Evolutionary conservation across 2,329 filamentous ascomycete species (phyloP), one percentile per base, ranked within the genome.

Genomic region (Trichoderma asperellum): DNA sequence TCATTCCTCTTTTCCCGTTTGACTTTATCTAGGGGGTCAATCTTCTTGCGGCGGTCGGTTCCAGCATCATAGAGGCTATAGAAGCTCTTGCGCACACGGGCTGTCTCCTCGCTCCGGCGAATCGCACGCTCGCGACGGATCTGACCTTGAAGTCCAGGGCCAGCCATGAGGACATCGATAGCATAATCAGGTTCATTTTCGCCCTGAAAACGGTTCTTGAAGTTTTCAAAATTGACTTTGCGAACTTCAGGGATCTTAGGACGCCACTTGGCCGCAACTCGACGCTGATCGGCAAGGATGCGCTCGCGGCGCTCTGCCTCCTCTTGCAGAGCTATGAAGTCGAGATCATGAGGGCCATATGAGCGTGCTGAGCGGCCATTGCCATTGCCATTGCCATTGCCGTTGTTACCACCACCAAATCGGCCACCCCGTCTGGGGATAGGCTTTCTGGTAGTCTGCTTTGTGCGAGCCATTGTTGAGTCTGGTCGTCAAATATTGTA

Each of bases 181-280:
- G 79, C 79, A 68, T 81, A 79, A n/a, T 79, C 76, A 29, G 74
- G 77, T 70, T 81, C 75, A 1, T 79, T 75, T 14, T 78, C 57
- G 12, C 74, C 75, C 14, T 79, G 73, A 70, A 79, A 81, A 64
- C 79, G 76, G 70, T 83, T 83, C 73, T 83, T 83, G 75, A 82
- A 83, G 72, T 79, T 77, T 71, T 82, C 80, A 67, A 82, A 83
- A 73, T 81, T 80, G 66, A 81, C 77, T 70, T 77, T 80, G 60
- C 80, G 77, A n/a, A 81, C 78, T 32, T 78, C 76, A n/a, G 65
- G 79, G 24, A 84, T 78, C 78, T 81, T 81, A 68, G 78, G 73
- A 0, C 79, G 78, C 80, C 79, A 81, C 70, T 81, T 81, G 62
- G 79, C 74, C 14, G 76, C 78, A 12, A 71, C 74, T 40, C 80